Base-by-base conservation (phyloP, 768 basidiomycete species). In the Panaeolus cyanescens region DNA sequence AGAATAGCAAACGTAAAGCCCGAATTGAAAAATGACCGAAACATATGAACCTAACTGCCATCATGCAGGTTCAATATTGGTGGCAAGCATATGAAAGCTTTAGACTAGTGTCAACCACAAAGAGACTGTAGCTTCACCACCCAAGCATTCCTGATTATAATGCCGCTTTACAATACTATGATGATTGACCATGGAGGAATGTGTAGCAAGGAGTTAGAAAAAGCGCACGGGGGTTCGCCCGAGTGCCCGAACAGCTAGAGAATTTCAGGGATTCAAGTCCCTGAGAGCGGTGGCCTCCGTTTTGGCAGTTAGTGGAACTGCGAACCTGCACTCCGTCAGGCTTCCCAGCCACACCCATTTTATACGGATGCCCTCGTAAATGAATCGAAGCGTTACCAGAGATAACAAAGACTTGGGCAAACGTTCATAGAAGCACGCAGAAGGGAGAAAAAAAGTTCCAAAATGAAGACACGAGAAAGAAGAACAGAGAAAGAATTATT, bases 271-370 rank as follows among this genome's bases (percentile, higher is more conserved):
- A 15, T 30, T 50, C 45, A 4, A 28, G 25, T 10, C 13, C 45
- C 25, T 50, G 45, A 20, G 45, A 50, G 45, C 1, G 10, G 6
- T 13, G 45, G 5, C 8, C 25, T 28, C 30, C 13, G 20, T 42
- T 50, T 50, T 50, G 45, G 45, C 45, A 50, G 45, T 50, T 50
- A 28, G 45, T 50, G 45, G 45, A 22, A 50, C n/a, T 4, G 45
- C 45, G 45, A 50, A 50, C 45, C 45, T 50, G 28, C 45, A 50
- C 25, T 25, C 15, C 45, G n/a, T 8, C 6, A 42, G 5, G 19
- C 39, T 42, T 12, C 39, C 25, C 45, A 28, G 25, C 45, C 12
- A 28, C 17, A 34, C 33, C 13, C 13, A 34, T 6, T 13, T 34
- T n/a, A n/a, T n/a, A n/a, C n/a, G n/a, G n/a, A n/a, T n/a, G n/a